Evolutionary conservation across 2,329 filamentous ascomycete species (phyloP), one percentile per base, ranked within the genome.

Genomic region (Ophiostoma pallidulum): DNA sequence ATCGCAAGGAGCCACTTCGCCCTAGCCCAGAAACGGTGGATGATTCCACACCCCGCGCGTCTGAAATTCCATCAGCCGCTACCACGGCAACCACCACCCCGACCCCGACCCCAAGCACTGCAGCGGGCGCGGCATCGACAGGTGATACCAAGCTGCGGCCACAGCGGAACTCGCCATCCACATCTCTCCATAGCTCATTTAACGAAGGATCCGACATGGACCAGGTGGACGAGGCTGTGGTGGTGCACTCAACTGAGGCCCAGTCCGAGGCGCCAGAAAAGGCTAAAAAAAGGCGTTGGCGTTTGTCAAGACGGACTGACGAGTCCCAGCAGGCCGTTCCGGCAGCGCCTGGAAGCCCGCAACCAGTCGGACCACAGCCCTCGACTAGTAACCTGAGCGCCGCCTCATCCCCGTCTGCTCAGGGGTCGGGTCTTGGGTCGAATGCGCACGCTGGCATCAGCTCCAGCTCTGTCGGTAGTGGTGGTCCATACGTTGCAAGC

Each of bases 181-280:
- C 82, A 3, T 94, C 89, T 0, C 72, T 89, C 50, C 80, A 86
- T 56, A 91, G 87, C 24, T 80, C 76, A 0, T 78, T 80, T 54
- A 92, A 91, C 20, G 89, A 94, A 55, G 79, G 82, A 19, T 94
- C 88, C 0, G 89, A 95, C 59, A 61, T 81, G 26, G 89, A 94
- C 53, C 80, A 84, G 51, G 64, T 74, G 9, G 86, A 89, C 24
- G 84, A 88, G 28, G 56, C 64, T 1, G 57, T 60, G 7, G 53
- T 56, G 2, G 51, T 22, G 3, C 5, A 49, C 7, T 41, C 53
- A 2, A 43, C 53, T 12, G 48, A 54, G 29, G 26, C 28, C 19
- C 58, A 62, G 18, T 57, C 29, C 2, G 51, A 52, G 14, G 48
- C 50, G 61, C 58, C 78, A 13, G 80, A 84, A 45, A 81, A 76